Evolutionary conservation across 2,329 filamentous ascomycete species (phyloP).

Genomic region (Talaromyces sp.): DNA sequence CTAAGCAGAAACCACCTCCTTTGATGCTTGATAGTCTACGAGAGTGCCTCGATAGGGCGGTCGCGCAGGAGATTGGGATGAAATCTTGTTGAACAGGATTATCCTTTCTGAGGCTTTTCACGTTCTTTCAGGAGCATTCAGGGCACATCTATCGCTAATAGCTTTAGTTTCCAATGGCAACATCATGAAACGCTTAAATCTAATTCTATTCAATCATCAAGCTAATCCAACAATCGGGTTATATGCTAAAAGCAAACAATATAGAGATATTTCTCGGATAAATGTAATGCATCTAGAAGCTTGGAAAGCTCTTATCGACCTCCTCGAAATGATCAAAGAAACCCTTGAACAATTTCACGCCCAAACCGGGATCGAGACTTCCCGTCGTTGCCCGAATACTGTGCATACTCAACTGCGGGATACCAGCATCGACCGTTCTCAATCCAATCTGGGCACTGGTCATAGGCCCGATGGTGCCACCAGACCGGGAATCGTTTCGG

Average conservation of each 20-base stretch:
- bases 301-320: slow-evolving; percentile 74
- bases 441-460: slow-evolving; percentile 78
- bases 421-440: slow-evolving; percentile 78
- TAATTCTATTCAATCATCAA: not conserved
- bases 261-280: not conserved
- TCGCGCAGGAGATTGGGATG: not conserved
- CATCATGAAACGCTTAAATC: not conserved
- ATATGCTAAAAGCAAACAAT: not conserved
- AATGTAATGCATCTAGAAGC: not conserved
- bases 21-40: not conserved
- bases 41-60: not conserved
- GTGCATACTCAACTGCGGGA: slow-evolving; percentile 93
- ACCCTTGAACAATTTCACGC: slow-evolving; percentile 82
- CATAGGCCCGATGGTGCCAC: slow-evolving; percentile 94
- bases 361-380: slow-evolving; percentile 78
- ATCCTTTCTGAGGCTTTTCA: not conserved
- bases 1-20: not conserved
- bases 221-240: not conserved
- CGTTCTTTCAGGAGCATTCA: not conserved
- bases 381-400: slow-evolving; percentile 87
- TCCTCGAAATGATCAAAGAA: slow-evolving; percentile 84
- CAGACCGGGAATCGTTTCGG: slow-evolving; percentile 82
- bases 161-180: not conserved
- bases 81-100: not conserved
- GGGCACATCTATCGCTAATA: not conserved